phyloP scores from a whole-genome alignment of 2,329 filamentous ascomycete species.

The Colletotrichum orchidophilum region DNA sequence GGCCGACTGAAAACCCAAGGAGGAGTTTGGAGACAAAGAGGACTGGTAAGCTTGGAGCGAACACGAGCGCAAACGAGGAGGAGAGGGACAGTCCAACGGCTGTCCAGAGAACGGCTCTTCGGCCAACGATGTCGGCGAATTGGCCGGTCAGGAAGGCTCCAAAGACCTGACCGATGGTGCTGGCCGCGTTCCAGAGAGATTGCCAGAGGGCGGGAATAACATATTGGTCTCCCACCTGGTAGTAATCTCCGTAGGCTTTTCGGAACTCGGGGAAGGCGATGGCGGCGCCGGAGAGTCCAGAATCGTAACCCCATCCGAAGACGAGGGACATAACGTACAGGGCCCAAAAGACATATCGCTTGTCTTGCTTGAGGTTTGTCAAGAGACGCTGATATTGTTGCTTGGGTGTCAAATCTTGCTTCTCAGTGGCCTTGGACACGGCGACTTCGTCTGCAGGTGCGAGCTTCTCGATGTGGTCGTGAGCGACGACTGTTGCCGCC shows the following conservation, averaged over 20 bases:
- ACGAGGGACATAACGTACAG: conserved; percentile 45
- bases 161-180: not conserved
- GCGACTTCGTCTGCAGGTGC: not conserved
- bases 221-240: not conserved
- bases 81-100: not conserved
- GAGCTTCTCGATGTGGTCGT: not conserved
- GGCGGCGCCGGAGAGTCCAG: conserved; percentile 46
- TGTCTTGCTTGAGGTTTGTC: conserved; percentile 37
- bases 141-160: not conserved
- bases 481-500: not conserved
- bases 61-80: not conserved
- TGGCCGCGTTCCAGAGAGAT: not conserved
- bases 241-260: conserved; percentile 7
- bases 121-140: not conserved
- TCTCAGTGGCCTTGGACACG: not conserved
- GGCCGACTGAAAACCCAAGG: not conserved
- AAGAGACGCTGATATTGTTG: not conserved
- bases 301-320: conserved; percentile 48
- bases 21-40: not conserved
- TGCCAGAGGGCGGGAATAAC: not conserved
- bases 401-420: not conserved
- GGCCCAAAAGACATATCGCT: conserved; percentile 40
- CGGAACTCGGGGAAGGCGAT: conserved; percentile 47
- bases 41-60: not conserved
- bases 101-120: not conserved